phyloP scores from a whole-genome alignment of 1,284 basidiomycete species.

The Marasmius oreades region DNA sequence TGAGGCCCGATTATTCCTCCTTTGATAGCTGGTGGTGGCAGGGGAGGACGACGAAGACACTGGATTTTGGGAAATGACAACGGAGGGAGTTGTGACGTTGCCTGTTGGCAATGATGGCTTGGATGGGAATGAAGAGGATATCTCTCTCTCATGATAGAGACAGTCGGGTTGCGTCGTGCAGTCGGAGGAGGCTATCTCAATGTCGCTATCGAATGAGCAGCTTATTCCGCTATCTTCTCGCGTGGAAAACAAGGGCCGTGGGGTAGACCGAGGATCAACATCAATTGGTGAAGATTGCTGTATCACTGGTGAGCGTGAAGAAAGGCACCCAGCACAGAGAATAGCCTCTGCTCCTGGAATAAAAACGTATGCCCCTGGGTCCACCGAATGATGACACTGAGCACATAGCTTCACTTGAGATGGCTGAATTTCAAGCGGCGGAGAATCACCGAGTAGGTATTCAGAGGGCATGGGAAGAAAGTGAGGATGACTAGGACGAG shows the following conservation, averaged over 20 bases:
- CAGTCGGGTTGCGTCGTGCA: not conserved
- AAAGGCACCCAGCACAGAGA: conserved; percentile 35
- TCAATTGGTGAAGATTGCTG: conserved; percentile 25
- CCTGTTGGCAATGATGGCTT: not conserved
- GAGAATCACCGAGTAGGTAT: conserved; percentile 27
- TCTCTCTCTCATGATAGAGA: not conserved
- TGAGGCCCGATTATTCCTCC: not conserved
- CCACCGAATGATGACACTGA: conserved; percentile 36
- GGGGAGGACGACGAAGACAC: not conserved
- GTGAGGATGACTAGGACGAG: conserved; percentile 15
- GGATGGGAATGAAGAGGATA: not conserved
- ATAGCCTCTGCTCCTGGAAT: conserved; percentile 28
- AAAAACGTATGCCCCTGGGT: conserved; percentile 24
- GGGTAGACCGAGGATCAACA: conserved; percentile 21
- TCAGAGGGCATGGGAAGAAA: conserved; percentile 35
- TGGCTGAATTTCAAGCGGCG: conserved; percentile 21
- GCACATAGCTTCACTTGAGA: conserved; percentile 39
- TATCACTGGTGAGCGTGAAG: conserved; percentile 16
- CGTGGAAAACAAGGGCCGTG: conserved; percentile 21
- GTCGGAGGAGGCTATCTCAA: not conserved
- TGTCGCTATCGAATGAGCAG: not conserved
- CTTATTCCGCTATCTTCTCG: conserved; percentile 1
- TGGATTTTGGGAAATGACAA: not conserved
- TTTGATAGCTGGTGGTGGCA: not conserved
- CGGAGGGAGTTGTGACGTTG: not conserved